Conservation (phyloP, 2,329 filamentous ascomycete genomes). For the Phaeomoniella chlamydospora region DNA sequence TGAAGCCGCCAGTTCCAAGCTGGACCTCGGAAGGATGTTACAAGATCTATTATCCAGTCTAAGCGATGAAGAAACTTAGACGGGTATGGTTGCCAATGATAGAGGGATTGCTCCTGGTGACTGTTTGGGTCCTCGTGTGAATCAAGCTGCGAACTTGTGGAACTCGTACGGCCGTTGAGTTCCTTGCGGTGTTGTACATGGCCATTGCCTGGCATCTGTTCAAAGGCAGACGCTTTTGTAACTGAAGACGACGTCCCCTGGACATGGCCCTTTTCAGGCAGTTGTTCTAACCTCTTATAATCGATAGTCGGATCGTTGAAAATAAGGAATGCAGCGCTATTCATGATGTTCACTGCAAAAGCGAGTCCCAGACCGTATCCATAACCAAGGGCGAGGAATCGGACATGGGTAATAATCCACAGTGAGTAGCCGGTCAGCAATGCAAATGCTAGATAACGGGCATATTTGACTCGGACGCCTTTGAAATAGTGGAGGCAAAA, state of each 20-base stretch:
- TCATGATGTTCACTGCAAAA: constrained; percentile 38
- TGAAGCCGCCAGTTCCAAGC: constrained; percentile 45
- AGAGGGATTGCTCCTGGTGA: constrained; percentile 10
- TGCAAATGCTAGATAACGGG: constrained; percentile 5
- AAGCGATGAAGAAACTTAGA: constrained; percentile 34
- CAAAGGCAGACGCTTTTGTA: background rate
- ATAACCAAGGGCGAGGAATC: constrained; percentile 33
- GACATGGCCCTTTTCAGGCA: constrained; percentile 2
- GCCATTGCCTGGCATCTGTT: constrained; percentile 3
- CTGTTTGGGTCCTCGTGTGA: constrained; percentile 2
- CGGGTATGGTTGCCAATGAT: constrained; percentile 42
- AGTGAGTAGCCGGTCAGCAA: constrained; percentile 4
- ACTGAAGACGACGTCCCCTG: constrained; percentile 2
- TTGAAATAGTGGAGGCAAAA: background rate
- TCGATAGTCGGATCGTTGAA: constrained; percentile 40
- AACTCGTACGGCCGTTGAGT: background rate
- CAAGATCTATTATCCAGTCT: constrained; percentile 42
- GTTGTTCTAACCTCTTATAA: constrained; percentile 39
- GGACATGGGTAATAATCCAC: constrained; percentile 11
- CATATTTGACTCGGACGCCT: background rate
- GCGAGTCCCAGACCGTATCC: constrained; percentile 41
- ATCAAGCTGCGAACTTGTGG: constrained; percentile 1
- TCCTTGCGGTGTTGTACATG: background rate
- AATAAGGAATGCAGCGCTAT: constrained; percentile 36
- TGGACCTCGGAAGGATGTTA: constrained; percentile 43